Conservation (phyloP, 768 basidiomycete genomes). For the Rhodotorula sphaerocarpa region DNA sequence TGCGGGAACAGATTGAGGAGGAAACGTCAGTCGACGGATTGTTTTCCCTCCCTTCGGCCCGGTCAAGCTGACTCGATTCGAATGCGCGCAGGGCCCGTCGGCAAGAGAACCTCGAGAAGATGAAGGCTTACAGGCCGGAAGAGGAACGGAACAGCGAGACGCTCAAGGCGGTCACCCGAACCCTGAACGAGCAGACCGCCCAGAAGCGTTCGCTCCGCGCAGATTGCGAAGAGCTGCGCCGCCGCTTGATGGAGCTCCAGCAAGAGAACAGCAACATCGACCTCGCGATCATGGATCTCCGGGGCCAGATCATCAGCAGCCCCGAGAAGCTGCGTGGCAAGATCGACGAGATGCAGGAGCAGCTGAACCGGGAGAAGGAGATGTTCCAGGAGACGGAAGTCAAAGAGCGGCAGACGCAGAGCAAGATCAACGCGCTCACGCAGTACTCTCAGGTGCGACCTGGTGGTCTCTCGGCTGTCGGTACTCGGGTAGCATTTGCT, state of each 20-base stretch:
- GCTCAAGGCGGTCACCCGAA: background rate
- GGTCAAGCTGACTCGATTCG: background rate
- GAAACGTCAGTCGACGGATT: conserved; percentile 14
- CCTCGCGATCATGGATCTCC: conserved; percentile 16
- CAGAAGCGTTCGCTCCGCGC: background rate
- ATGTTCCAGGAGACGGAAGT: conserved; percentile 17
- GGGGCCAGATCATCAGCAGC: conserved; percentile 16
- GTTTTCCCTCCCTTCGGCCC: too few species aligned
- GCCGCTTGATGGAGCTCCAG: conserved; percentile 9
- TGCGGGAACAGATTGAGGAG: conserved; percentile 12
- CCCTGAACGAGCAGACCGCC: conserved; percentile 7
- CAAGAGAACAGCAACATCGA: conserved; percentile 19
- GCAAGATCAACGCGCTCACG: conserved; percentile 21
- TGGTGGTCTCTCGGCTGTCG: background rate
- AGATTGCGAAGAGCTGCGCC: background rate
- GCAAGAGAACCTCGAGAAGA: conserved; percentile 3
- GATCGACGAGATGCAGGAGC: conserved; percentile 21
- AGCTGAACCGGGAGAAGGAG: conserved; percentile 15
- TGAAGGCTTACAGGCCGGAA: background rate
- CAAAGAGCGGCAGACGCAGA: conserved; percentile 19
- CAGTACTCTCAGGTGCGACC: conserved; percentile 22
- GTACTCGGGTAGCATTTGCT: background rate
- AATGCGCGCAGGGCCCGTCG: conserved; percentile 5
- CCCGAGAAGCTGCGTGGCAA: conserved; percentile 19
- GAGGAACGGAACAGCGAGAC: background rate